These are phyloP conservation scores for Trichophyton equinum DNA, from an alignment of 2,329 filamentous ascomycete genomes.

Conservation along the genomic window DNA sequence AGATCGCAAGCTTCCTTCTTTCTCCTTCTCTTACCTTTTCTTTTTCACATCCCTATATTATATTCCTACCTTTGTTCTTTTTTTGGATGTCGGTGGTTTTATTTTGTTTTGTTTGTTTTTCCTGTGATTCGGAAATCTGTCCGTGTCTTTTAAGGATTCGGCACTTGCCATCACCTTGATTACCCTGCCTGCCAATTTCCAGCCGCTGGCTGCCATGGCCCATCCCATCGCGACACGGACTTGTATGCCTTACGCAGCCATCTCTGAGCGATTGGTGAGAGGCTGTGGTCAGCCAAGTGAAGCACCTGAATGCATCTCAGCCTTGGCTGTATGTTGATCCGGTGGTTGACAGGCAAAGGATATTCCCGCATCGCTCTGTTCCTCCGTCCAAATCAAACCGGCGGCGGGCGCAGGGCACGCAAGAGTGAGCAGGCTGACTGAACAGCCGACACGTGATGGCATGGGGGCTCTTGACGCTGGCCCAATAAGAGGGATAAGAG, in stretches of 20 bases:
- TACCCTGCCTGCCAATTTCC: background rate
- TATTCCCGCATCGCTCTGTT: background rate
- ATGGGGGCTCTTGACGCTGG: background rate
- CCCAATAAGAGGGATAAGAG: background rate
- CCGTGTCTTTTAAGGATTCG: background rate
- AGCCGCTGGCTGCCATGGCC: no score
- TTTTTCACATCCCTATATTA: background rate
- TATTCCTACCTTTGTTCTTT: background rate
- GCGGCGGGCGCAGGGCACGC: background rate
- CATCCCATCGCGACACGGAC: background rate
- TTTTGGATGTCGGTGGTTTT: background rate
- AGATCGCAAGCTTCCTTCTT: background rate
- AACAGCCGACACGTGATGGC: background rate
- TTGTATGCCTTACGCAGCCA: background rate
- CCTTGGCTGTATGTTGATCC: conserved; percentile 1
- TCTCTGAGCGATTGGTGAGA: background rate
- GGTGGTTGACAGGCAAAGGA: background rate
- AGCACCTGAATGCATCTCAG: background rate
- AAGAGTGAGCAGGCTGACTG: background rate
- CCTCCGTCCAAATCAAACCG: background rate
- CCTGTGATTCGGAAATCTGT: background rate
- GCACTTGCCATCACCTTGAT: background rate
- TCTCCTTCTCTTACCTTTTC: background rate
- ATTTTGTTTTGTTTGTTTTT: background rate
- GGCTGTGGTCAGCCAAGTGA: background rate